Conservation (phyloP, 208 protist species). For the Leishmania braziliensis region DNA sequence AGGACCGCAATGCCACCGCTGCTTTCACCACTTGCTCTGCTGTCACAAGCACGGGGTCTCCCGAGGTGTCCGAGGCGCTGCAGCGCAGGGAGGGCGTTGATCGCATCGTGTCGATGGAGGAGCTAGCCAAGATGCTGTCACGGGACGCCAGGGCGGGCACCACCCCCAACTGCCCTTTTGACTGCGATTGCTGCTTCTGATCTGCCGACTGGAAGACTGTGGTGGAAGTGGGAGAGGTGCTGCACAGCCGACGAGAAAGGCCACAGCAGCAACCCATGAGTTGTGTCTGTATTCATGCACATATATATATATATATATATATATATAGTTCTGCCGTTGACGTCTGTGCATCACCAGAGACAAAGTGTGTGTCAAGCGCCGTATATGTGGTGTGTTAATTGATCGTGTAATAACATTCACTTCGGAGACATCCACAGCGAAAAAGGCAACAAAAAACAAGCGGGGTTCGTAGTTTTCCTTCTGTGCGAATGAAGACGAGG, state of each 20-base stretch:
- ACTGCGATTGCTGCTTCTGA: conserved; percentile 92
- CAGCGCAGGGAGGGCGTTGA: conserved; percentile 69
- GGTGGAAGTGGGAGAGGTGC: neutral
- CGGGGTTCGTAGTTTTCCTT: neutral
- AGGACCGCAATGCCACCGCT: conserved; percentile 11
- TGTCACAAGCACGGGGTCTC: neutral
- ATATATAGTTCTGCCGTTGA: neutral
- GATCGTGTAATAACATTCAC: neutral
- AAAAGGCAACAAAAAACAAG: neutral
- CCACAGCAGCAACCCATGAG: neutral
- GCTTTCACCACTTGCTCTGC: neutral
- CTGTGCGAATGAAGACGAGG: neutral
- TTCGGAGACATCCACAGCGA: neutral
- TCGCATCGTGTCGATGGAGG: conserved; percentile 75
- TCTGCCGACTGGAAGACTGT: conserved; percentile 2
- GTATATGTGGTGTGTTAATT: neutral
- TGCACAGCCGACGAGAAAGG: neutral
- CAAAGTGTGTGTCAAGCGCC: neutral
- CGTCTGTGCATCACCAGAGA: neutral
- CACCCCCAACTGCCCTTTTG: conserved; percentile 90
- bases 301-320: no score
- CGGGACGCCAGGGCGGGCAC: conserved; percentile 72
- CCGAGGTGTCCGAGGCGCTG: conserved; percentile 24
- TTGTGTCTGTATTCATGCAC: no score
- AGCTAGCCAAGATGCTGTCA: conserved; percentile 83